These are phyloP conservation scores for Thermomucor indicae-seudaticae DNA, from an alignment of 371 early-diverging fungal genomes.

Conservation along the genomic window DNA sequence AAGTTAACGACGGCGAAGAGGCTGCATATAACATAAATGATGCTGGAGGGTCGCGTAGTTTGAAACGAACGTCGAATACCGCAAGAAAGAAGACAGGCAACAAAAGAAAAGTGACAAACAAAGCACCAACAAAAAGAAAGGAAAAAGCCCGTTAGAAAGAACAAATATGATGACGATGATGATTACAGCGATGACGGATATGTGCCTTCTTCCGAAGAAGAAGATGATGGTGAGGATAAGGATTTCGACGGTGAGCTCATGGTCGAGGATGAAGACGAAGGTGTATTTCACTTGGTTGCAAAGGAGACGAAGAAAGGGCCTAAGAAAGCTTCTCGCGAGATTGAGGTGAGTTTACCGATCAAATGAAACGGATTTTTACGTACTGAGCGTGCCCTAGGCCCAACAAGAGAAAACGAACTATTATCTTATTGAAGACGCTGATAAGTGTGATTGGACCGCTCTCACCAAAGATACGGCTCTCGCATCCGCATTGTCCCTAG, in stretches of 20 bases:
- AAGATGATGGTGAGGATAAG: background rate
- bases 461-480: slow-evolving; percentile 18
- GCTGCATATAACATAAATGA: too few species aligned
- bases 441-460: slow-evolving; percentile 15
- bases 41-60: background rate
- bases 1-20: background rate
- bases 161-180: too few species aligned
- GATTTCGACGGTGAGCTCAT: too few species aligned
- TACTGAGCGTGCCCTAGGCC: background rate
- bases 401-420: background rate
- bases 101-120: slow-evolving; percentile 2
- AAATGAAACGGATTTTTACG: background rate
- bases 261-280: slow-evolving; percentile 3
- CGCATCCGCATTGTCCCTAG: slow-evolving; percentile 18
- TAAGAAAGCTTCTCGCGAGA: background rate
- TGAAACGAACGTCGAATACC: background rate
- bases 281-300: too few species aligned
- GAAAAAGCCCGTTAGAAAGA: too few species aligned
- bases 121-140: slow-evolving; percentile 10
- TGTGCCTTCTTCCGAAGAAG: slow-evolving; percentile 2
- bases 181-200: slow-evolving; percentile 1
- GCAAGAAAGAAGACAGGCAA: slow-evolving; percentile 9
- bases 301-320: background rate
- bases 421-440: background rate
- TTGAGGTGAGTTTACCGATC: background rate